Percentiles rank a stretch among this genome's conserved stretches.
Evolutionary conservation across 495 filamentous ascomycete species (phyloP).

Genomic region (Cercophora newfieldiana): DNA sequence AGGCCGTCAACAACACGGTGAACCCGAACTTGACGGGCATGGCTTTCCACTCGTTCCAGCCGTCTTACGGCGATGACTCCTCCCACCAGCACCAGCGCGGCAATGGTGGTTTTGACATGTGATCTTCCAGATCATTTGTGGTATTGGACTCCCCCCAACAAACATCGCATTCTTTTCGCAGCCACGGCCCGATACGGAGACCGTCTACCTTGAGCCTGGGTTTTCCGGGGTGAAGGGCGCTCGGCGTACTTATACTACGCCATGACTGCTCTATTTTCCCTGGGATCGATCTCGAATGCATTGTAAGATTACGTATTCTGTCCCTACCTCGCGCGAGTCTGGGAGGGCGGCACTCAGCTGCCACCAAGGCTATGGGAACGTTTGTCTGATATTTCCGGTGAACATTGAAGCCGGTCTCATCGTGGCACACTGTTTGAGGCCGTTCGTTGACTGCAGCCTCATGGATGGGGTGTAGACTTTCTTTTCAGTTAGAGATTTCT

Average conservation of each 20-base stretch:
- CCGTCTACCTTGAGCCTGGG: too few species aligned
- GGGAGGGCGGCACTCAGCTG: not conserved
- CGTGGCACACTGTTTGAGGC: not conserved
- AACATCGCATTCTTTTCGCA: not conserved
- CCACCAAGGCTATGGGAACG: not conserved
- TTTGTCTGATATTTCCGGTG: too few species aligned
- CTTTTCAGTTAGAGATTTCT: not conserved
- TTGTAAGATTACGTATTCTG: not conserved
- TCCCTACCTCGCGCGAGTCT: not conserved
- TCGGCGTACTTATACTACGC: not conserved
- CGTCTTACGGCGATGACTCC: constrained; percentile 21
- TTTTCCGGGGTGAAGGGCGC: not conserved
- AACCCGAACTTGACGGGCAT: constrained; percentile 21
- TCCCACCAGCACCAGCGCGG: constrained; percentile 14
- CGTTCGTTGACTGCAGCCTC: not conserved
- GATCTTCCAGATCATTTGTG: not conserved
- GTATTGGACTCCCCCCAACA: not conserved
- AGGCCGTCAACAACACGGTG: constrained; percentile 23
- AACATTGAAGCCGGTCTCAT: too few species aligned
- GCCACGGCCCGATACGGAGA: too few species aligned
- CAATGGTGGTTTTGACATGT: constrained; percentile 26
- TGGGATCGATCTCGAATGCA: not conserved
- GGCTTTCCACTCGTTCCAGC: constrained; percentile 20
- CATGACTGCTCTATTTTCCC: not conserved
- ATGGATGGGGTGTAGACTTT: not conserved